phyloP scores from a whole-genome alignment of 1,284 basidiomycete species.

The Boletus putidus region DNA sequence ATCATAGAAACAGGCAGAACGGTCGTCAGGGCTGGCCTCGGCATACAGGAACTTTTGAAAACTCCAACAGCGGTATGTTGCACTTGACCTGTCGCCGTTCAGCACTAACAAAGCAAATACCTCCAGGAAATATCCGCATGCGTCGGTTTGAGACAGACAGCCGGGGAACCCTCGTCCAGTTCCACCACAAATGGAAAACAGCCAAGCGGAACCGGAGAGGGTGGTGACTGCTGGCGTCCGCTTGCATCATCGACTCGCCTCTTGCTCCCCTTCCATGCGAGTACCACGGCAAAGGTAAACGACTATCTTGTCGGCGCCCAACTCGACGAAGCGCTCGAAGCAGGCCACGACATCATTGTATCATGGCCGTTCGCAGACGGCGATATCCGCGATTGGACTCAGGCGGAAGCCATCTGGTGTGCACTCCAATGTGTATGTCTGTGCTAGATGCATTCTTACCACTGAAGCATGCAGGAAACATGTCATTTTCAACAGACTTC shows the following conservation, averaged over 20 bases:
- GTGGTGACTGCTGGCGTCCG: conserved; percentile 38
- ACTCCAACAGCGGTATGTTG: conserved; percentile 68
- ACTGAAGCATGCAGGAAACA: conserved; percentile 67
- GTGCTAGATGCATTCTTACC: conserved; percentile 6
- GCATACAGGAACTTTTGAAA: conserved; percentile 78
- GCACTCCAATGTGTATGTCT: conserved; percentile 7
- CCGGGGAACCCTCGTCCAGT: conserved; percentile 26
- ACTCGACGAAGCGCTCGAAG: conserved; percentile 75
- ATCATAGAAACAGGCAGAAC: conserved; percentile 79
- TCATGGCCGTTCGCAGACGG: conserved; percentile 86
- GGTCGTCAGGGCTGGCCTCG: conserved; percentile 71
- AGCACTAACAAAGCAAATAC: conserved; percentile 10
- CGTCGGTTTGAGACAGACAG: conserved; percentile 63
- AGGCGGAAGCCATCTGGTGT: conserved; percentile 90
- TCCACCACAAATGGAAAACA: conserved; percentile 33
- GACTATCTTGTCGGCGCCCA: conserved; percentile 86
- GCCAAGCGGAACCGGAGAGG: conserved; percentile 21
- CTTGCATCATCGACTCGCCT: conserved; percentile 48
- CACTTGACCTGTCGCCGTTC: conserved; percentile 2
- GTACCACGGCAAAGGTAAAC: conserved; percentile 53
- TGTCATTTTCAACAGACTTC: conserved; percentile 74
- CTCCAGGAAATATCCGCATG: conserved; percentile 68
- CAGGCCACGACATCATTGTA: conserved; percentile 69
- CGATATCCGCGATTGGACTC: conserved; percentile 80
- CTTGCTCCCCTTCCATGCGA: conserved; percentile 44